Conservation (phyloP, 257 asterid species). For the Solanum ahanhuiri region DNA sequence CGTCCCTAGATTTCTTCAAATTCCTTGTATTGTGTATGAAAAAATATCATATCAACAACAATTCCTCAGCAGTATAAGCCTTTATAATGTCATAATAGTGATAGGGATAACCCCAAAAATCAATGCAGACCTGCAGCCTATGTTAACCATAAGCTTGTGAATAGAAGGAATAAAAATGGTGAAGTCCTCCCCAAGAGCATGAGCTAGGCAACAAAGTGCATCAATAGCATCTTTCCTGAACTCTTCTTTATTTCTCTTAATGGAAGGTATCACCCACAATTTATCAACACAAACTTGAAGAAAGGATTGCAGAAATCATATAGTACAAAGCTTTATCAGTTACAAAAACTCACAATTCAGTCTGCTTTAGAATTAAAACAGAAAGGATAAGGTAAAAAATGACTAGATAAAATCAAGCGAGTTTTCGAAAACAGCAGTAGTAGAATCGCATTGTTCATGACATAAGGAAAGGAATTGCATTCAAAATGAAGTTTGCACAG, state of each 20-base stretch:
- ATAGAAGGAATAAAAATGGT: constrained; percentile 80
- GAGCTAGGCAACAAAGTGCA: constrained; percentile 91
- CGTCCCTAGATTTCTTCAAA: constrained; percentile 83
- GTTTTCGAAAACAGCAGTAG: background rate
- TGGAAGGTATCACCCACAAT: background rate
- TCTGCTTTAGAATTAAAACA: background rate
- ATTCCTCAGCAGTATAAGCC: background rate
- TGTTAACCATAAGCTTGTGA: constrained; percentile 76
- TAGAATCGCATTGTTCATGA: background rate
- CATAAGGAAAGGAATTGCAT: background rate
- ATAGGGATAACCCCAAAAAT: background rate
- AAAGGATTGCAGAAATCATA: background rate
- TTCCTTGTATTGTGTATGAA: constrained; percentile 65
- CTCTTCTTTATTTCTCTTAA: constrained; percentile 76
- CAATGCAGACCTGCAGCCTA: constrained; percentile 13
- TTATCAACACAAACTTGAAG: background rate
- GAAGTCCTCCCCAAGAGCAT: constrained; percentile 95
- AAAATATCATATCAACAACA: background rate
- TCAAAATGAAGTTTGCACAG: background rate
- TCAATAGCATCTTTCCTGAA: constrained; percentile 87
- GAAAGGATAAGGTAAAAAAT: background rate
- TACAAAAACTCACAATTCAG: background rate
- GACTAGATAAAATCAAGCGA: background rate
- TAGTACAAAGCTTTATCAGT: background rate
- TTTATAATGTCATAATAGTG: background rate